Base-by-base conservation (phyloP, 2,329 filamentous ascomycete genomes). In the Claviceps africana region DNA sequence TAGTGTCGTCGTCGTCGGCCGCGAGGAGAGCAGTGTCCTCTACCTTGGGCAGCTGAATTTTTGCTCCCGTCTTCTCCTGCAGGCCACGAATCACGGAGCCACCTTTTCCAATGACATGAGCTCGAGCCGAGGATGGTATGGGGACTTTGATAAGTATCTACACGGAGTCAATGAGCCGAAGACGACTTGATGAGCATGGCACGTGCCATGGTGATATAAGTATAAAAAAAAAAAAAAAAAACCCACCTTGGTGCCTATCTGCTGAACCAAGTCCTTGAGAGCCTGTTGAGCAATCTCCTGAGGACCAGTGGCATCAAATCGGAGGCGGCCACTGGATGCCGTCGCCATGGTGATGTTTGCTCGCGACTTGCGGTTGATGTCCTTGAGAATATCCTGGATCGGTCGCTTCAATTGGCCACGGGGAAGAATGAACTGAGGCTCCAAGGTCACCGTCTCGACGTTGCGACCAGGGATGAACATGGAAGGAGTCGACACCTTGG, bases 51-150 rank as follows among this genome's bases (percentile, higher is more conserved):
- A 98, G 81, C 65, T 95, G 88, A 62, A 98, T 90, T 58, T 83
- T 83, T 51, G 93, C 91, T 56, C 91, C 90, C 3, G 89, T 93
- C 67, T 86, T 85, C 67, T 91, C 87, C 70, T 91, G 87, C 51
- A 98, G 82, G 47, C 85, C 79, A 71, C 94, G 91, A 66, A 98
- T 94, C 56, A 85, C 91, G 28, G 88, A 80, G 54, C 94, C 94
- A 64, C 86, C 83, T 64, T 88, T 89, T 60, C 93, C 94, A 65
- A 98, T 97, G 68, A 98, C 90, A 68, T 91, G 85, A 51, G 90
- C 81, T 56, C 89, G 83, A 22, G 88, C 81, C 40, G 88, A 91
- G 48, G 84, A 79, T 50, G 91, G 93, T 57, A 98, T 85, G 2
- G 86, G 76, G 48, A 97, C 81, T 57, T 82, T 84, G 63, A 87